Evolutionary conservation across 257 asterid genomes (phyloP), one percentile per base, ranked within the genome.

Genomic region (Fraxinus americana): DNA sequence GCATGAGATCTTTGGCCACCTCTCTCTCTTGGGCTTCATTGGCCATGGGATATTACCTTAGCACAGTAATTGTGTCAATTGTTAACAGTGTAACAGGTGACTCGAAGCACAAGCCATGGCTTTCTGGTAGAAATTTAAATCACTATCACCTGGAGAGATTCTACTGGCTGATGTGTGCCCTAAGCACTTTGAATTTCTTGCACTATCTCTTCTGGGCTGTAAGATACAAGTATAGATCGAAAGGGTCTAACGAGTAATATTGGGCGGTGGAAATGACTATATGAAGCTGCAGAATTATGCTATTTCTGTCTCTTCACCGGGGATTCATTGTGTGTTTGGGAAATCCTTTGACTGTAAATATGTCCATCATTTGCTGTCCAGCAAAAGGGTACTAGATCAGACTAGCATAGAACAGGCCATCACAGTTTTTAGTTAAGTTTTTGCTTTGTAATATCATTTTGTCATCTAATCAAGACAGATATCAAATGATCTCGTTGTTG

Each of bases 1-100:
- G 88, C 65, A 93, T 93, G 99, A 88, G 97, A 74, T 95, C 99
- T 4, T 59, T 95, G 79, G 99, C 98, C 0, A 95, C 99, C 0
- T 82, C 99, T 0, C 91, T 95, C 0, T 91, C 97, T 0, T 95
- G 91, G 88, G 98, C 97, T 0, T 95, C 98, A 4, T 65, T 95
- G 41, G 98, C 99, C 0, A 74, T 95, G 85, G 99, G 99, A 3
- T 95, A 95, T 48, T 95, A 93, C 38, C 88, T 95, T 0, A 95
- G 99, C 84, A 73, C 97, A 0, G 96, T 83, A 5, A 87, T 95
- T 0, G 98, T 93, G 4, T 89, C 97, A 0, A 71, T 95, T 0
- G 96, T 93, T 34, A 90, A 95, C 73, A 74, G 90, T 11, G 86
- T 86, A 2, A 91, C 99, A 0, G 90, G 96, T 0, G 77, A 9